Base-by-base conservation (phyloP, 176 grass and related monocot species). In the Paspalum vaginatum region DNA sequence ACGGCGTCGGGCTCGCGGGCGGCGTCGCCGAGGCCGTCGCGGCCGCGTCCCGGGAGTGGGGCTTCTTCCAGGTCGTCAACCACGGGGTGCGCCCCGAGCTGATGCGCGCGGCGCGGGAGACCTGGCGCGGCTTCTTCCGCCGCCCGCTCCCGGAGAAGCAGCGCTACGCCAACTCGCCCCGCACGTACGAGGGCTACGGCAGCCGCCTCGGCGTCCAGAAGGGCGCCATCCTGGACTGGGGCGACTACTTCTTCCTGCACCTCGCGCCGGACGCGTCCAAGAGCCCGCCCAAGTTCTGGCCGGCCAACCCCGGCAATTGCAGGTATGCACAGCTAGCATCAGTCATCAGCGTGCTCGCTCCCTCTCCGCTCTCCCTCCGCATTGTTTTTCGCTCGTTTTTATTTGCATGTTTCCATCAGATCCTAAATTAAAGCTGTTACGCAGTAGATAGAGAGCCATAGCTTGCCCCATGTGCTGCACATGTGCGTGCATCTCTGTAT, bases 221-320 rank as follows among this genome's bases (percentile, higher is more conserved):
- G 85, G 92, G 77, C 62, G 92, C 92, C 43, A 47, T 80, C 54
- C 92, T 98, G 40, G 95, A 98, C 73, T 98, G 95, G 95, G 90
- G 92, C 1, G 95, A 98, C 81, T 98, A 98, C 92, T 98, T 81
- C 65, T 98, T 87, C 81, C 89, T 98, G 59, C 81, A 91, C 51
- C 83, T 94, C 81, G 57, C 56, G 66, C 95, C 95, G 66, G 83
- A 69, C 24, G 61, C 79, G 2, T 44, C 45, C 66, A 93, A 68
- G 76, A 94, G 85, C 78, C n/a, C 52, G 11, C 25, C 70, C 11
- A 90, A 79, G 41, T 81, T 79, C 81, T 97, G 91, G 91, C 94
- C 91, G 7, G 60, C 47, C 5, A 76, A 62, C 46, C 91, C 94
- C 25, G 13, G 4, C 70, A 79, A 79, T 66, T 90, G 87, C 84